Evolutionary conservation across 768 basidiomycete species (phyloP).

Genomic region (Boletus pseudopeckii): DNA sequence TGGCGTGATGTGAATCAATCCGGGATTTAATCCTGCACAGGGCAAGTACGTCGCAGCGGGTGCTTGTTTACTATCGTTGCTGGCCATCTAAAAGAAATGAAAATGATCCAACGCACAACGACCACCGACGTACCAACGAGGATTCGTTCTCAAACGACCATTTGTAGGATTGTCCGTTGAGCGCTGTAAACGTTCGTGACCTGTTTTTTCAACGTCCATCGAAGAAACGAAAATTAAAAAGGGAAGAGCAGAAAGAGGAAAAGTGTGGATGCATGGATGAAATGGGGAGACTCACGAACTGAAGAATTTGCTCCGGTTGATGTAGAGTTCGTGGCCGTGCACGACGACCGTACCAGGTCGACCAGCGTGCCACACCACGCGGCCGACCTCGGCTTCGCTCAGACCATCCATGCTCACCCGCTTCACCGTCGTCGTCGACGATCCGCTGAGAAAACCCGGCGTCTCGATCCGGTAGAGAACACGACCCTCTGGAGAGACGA

Average conservation of each 20-base stretch:
- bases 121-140: slow-evolving; percentile 22
- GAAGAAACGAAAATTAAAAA: no score
- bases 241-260: no score
- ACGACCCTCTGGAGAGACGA: slow-evolving; percentile 30
- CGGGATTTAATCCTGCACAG: slow-evolving; percentile 25
- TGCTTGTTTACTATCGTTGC: slow-evolving; percentile 33
- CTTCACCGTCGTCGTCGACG: slow-evolving; percentile 23
- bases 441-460: slow-evolving; percentile 10
- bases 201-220: no score
- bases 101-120: not conserved
- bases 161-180: slow-evolving; percentile 34
- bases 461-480: slow-evolving; percentile 31
- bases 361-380: slow-evolving; percentile 31
- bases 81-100: slow-evolving; percentile 22
- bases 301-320: slow-evolving; percentile 26
- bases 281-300: slow-evolving; percentile 34
- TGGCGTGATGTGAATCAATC: slow-evolving; percentile 32
- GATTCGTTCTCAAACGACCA: slow-evolving; percentile 34
- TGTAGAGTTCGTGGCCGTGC: slow-evolving; percentile 26
- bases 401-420: slow-evolving; percentile 24
- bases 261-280: no score
- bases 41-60: slow-evolving; percentile 31
- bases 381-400: slow-evolving; percentile 26
- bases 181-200: slow-evolving; percentile 32
- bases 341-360: slow-evolving; percentile 26